Evolutionary conservation across 192 early-diverging fungal species (phyloP), one percentile per base, ranked within the genome.

Genomic region (Lobosporangium transversale): DNA sequence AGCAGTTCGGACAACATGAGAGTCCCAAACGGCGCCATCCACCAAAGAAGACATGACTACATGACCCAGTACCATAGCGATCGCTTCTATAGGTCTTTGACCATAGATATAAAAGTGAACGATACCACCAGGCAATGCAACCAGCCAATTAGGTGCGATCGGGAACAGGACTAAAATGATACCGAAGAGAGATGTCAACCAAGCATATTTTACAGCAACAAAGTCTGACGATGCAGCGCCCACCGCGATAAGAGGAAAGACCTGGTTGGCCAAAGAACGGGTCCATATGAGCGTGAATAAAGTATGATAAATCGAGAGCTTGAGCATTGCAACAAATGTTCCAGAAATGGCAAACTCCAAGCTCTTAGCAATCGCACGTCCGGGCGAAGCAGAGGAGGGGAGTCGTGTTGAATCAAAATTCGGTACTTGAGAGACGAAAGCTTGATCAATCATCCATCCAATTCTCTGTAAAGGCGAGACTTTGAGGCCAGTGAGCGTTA

Each of bases 71-170:
- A 54, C 73, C 73, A 76, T 62, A 2, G 58, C 63, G 27, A 76
- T 36, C 7, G 73, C 73, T 40, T 76, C 73, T 20, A 55, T 44
- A 8, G 64, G 31, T 51, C 73, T 37, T 35, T 67, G 58, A 14
- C 73, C 73, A 40, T 67, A 76, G 11, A 76, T 48, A 21, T 67
- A 76, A 42, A 76, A 76, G 40, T 76, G 73, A 30, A 76, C 20
- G 6, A 76, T 23, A n/a, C 56, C 73, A 11, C 73, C 73, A 17
- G 73, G 73, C 10, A 76, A 18, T 17, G 73, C 36, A 1, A 67
- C 73, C 21, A 76, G 27, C 73, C 73, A 76, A 37, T 76, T 76
- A 32, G 73, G 73, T 14, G 73, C 63, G 30, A 76, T 76, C 1
- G 64, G 73, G 73, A 76, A 76, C 24, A 67, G 35, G 15, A 47